Evolutionary conservation across 805 yeast species (phyloP).

Genomic region (Ogataea kodamae): DNA sequence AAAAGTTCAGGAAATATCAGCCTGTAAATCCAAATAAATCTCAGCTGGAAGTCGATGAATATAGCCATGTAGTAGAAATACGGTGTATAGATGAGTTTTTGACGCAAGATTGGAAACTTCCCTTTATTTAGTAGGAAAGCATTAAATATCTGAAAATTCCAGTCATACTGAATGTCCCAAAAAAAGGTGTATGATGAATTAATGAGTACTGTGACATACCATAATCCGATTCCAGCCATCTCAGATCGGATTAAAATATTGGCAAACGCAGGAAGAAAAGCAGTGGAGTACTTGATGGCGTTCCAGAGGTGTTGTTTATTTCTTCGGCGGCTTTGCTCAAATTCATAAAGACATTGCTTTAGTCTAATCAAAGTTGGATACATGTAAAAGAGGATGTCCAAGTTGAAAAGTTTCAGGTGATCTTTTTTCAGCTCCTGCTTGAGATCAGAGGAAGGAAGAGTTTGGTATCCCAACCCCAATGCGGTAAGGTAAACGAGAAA

Average conservation of each 20-base stretch:
- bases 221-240: slow-evolving; percentile 33
- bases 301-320: slow-evolving; percentile 62
- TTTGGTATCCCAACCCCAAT: slow-evolving; percentile 35
- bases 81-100: slow-evolving; percentile 30
- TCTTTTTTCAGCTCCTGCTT: slow-evolving; percentile 29
- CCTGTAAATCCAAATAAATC: slow-evolving; percentile 77
- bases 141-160: slow-evolving; percentile 66
- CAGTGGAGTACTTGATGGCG: slow-evolving; percentile 68
- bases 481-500: slow-evolving; percentile 54
- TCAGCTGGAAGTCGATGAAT: slow-evolving; percentile 54
- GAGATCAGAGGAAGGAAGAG: slow-evolving; percentile 29
- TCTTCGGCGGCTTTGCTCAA: slow-evolving; percentile 39
- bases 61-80: slow-evolving; percentile 55
- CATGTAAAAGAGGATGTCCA: slow-evolving; percentile 31
- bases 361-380: slow-evolving; percentile 76
- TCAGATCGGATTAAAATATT: slow-evolving; percentile 27
- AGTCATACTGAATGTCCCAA: slow-evolving; percentile 91
- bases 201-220: slow-evolving; percentile 46
- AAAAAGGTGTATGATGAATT: slow-evolving; percentile 75
- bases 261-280: slow-evolving; percentile 50
- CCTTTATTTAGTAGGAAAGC: slow-evolving; percentile 20
- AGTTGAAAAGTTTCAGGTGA: slow-evolving; percentile 27
- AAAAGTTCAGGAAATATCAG: slow-evolving; percentile 25
- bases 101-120: slow-evolving; percentile 27
- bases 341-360: slow-evolving; percentile 79